A percentile compares a stretch with the other conserved stretches of the same genome.
These are phyloP conservation scores for Akanthomyces dipterigenus DNA, from an alignment of 2,329 filamentous ascomycete species.

Conservation along the genomic window DNA sequence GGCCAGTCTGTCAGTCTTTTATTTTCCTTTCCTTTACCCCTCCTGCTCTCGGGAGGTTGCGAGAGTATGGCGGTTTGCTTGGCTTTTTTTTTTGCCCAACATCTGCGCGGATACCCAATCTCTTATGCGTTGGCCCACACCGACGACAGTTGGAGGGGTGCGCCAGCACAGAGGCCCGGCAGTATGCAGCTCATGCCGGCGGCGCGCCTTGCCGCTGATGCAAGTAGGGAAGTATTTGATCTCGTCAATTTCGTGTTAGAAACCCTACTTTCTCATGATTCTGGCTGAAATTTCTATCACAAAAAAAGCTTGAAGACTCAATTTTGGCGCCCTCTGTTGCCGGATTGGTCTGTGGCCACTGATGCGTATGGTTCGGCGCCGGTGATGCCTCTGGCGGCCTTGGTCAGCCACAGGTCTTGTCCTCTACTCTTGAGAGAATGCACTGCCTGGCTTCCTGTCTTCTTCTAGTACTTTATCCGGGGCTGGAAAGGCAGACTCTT, in stretches of 20 bases:
- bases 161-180: background rate
- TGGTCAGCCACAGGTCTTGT: background rate
- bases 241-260: background rate
- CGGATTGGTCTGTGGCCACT: background rate
- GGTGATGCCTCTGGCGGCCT: background rate
- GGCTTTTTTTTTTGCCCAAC: background rate
- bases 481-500: background rate
- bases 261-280: background rate
- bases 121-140: slow-evolving; percentile 6
- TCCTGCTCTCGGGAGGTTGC: background rate
- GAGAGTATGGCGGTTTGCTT: background rate
- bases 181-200: slow-evolving; percentile 9
- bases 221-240: background rate
- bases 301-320: too few species aligned
- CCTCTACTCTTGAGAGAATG: background rate
- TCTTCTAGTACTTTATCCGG: background rate
- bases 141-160: background rate
- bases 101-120: slow-evolving; percentile 10
- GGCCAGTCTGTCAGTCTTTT: too few species aligned
- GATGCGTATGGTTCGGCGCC: background rate
- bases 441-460: too few species aligned
- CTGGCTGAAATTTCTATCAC: too few species aligned
- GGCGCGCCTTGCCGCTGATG: slow-evolving; percentile 4
- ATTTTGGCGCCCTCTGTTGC: background rate
- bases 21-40: background rate